phyloP scores from a whole-genome alignment of 768 basidiomycete species.

The Coprinopsis marcescibilis region DNA sequence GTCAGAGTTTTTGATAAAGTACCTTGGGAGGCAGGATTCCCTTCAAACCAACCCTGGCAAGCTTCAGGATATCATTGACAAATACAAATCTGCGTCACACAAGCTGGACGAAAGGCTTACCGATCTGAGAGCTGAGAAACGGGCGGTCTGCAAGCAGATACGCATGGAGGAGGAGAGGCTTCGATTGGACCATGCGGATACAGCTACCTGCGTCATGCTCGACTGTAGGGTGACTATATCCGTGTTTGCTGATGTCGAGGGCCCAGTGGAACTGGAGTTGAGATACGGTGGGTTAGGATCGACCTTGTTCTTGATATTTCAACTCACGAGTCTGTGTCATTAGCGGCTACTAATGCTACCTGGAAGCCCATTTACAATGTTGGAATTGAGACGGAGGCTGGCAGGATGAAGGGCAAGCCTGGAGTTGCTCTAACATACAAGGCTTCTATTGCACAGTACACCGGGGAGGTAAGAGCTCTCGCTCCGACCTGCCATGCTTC shows the following conservation, averaged over 20 bases:
- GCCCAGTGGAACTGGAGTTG: background rate
- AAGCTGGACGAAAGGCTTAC: background rate
- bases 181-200: background rate
- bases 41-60: background rate
- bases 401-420: background rate
- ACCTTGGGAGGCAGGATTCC: background rate
- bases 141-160: too few species aligned
- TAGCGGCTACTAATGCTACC: background rate
- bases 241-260: background rate
- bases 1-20: background rate
- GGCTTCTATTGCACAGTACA: background rate
- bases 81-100: background rate
- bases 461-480: background rate
- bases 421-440: background rate
- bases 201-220: background rate
- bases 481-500: background rate
- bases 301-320: background rate
- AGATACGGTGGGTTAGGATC: background rate
- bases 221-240: background rate
- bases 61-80: background rate
- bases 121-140: background rate
- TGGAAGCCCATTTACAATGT: background rate
- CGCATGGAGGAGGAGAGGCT: background rate
- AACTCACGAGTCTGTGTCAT: too few species aligned
- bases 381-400: background rate